phyloP scores from a whole-genome alignment of 345 rosid species.

The Salix brachista region DNA sequence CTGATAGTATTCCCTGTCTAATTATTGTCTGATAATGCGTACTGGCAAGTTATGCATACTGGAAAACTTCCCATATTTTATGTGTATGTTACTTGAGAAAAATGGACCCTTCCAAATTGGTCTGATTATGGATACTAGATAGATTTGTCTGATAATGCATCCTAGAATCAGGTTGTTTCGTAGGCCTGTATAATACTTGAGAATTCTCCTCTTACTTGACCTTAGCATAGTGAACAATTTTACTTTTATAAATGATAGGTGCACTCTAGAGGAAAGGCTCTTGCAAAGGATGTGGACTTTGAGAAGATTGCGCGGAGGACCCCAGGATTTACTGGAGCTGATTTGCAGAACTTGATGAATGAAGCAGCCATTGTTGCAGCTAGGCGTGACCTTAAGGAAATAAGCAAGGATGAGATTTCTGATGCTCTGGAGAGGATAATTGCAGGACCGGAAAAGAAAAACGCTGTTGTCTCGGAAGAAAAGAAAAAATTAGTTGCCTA shows the following conservation, averaged over 20 bases:
- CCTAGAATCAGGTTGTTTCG: not conserved
- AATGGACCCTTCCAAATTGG: not conserved
- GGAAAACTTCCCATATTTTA: not conserved
- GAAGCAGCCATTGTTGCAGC: slow-evolving; percentile 99
- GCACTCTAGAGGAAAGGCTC: slow-evolving; percentile 95
- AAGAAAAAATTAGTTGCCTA: slow-evolving; percentile 91
- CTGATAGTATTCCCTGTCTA: not conserved
- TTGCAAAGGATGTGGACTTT: slow-evolving; percentile 92
- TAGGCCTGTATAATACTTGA: no score
- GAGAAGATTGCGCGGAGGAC: slow-evolving; percentile 94
- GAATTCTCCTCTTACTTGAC: not conserved
- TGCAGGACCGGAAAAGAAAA: slow-evolving; percentile 99
- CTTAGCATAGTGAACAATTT: not conserved
- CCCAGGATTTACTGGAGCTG: slow-evolving; percentile 95
- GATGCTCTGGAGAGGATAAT: slow-evolving; percentile 98
- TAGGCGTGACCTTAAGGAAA: slow-evolving; percentile 93
- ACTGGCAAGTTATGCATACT: not conserved
- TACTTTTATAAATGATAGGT: slow-evolving; percentile 41
- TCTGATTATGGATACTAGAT: not conserved
- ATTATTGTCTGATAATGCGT: not conserved
- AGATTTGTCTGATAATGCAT: not conserved
- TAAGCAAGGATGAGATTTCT: slow-evolving; percentile 92
- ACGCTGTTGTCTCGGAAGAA: slow-evolving; percentile 90
- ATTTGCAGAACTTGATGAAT: slow-evolving; percentile 92
- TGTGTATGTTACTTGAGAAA: not conserved